Conservation (phyloP, 306 rosid genomes). For the Carpinus viminea region DNA sequence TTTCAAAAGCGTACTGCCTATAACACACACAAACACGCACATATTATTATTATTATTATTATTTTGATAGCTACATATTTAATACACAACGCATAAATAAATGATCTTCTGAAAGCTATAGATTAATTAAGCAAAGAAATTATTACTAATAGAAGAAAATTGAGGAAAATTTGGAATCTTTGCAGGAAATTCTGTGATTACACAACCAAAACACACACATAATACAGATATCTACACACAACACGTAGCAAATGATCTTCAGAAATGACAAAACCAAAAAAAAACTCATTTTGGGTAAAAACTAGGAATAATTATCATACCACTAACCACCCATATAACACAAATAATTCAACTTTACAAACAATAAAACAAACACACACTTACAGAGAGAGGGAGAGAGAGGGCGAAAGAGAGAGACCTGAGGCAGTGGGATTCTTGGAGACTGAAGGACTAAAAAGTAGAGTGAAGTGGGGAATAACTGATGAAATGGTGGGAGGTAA, state of each 20-base stretch:
- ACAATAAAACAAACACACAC: not conserved
- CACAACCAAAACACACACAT: too few relatives aligned
- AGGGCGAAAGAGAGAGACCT: constrained; percentile 30
- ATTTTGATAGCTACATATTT: too few relatives aligned
- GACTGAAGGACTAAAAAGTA: not conserved
- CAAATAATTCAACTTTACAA: not conserved
- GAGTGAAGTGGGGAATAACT: constrained; percentile 9
- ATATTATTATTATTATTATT: too few relatives aligned
- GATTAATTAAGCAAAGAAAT: not conserved
- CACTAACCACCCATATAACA: not conserved
- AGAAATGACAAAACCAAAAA: not conserved
- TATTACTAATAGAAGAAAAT: not conserved
- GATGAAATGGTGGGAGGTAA: constrained; percentile 22
- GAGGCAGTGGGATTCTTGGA: constrained; percentile 9
- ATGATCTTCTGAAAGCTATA: not conserved
- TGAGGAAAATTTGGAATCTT: not conserved
- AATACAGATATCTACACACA: too few relatives aligned
- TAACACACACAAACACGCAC: not conserved
- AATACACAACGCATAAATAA: not conserved
- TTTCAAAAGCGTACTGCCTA: not conserved
- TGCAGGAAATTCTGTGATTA: too few relatives aligned
- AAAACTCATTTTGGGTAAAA: not conserved
- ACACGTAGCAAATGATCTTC: too few relatives aligned
- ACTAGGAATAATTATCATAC: not conserved
- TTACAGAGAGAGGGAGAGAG: constrained; percentile 1